Evolutionary conservation across 208 protist genomes (phyloP), one percentile per base, ranked within the genome.

Genomic region (Blastocrithidia nonstop): DNA sequence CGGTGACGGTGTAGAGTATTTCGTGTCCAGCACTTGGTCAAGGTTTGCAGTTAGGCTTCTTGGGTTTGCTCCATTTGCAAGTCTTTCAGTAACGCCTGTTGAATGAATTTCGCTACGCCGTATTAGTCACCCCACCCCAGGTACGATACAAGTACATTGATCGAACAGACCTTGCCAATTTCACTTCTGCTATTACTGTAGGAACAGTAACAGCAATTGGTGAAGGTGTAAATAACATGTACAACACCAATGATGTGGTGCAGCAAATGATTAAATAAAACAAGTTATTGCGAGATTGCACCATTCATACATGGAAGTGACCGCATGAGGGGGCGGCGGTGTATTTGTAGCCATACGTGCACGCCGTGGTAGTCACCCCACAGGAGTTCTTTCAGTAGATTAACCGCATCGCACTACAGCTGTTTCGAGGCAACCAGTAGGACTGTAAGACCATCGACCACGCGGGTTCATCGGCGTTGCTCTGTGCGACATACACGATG

Each of bases 11-110:
- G 36, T 66, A 89, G 55, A 23, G 69, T 39, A 59, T 95, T 23
- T 67, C 71, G 7, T 94, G 80, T 25, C 67, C 58, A n/a, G 92
- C 89, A 26, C 66, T 96, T 19, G 89, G 93, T n/a, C 37, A 55
- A 5, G 94, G 96, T 6, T 76, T 96, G 41, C 85, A 96, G 57
- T 85, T 95, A 52, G 96, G 97, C 16, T 99, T 99, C 63, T 72
- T 98, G 6, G 97, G 97, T 4, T 57, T 98, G 44, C 70, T 99
- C 13, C 97, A 99, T 71, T 96, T 99, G 95, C 92, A 98, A 27
- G 95, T 98, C 0, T 97, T 98, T 48, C 77, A 86, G 32, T 85
- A 98, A 60, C 75, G 96, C 16, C 66, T 99, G 26, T 67, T 96
- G 27, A 45, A 65, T 23, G 94, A 98, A 59, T 95, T 96, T 72